Percentiles rank a stretch among this genome's conserved stretches.
Evolutionary conservation across 2,329 filamentous ascomycete species (phyloP).

Genomic region (Aspergillus unguis): DNA sequence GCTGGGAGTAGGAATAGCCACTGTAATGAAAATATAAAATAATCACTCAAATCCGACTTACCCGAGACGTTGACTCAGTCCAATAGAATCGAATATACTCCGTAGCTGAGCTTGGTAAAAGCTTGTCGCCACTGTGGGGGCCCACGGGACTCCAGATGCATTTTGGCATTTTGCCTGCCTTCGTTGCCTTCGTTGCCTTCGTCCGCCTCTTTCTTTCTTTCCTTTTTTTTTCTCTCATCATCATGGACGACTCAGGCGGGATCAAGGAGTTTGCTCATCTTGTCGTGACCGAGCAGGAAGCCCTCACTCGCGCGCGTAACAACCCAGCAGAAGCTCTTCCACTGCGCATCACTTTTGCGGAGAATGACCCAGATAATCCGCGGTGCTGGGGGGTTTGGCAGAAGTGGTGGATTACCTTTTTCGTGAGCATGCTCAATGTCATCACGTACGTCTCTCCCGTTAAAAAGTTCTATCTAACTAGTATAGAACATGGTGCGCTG

Average conservation of each 20-base stretch:
- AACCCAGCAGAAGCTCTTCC: slow-evolving; percentile 24
- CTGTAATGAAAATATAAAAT: slow-evolving; percentile 37
- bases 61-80: too few relatives aligned
- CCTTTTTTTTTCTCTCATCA: background rate
- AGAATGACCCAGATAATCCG: slow-evolving; percentile 35
- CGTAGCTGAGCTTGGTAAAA: too few relatives aligned
- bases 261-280: background rate
- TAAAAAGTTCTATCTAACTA: too few relatives aligned
- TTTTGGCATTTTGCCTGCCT: background rate
- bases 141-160: too few relatives aligned
- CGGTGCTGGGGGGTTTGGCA: slow-evolving; percentile 38
- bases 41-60: too few relatives aligned
- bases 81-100: too few relatives aligned
- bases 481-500: slow-evolving; percentile 25
- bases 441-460: slow-evolving; percentile 21
- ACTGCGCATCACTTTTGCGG: slow-evolving; percentile 21
- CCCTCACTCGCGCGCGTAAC: slow-evolving; percentile 22
- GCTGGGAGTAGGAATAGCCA: slow-evolving; percentile 24
- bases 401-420: slow-evolving; percentile 43
- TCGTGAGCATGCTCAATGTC: slow-evolving; percentile 38
- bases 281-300: slow-evolving; percentile 24
- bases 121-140: too few relatives aligned
- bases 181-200: background rate
- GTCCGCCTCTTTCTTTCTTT: background rate
- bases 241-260: slow-evolving; percentile 17